These are phyloP conservation scores for Mucor irregularis DNA, from an alignment of 371 early-diverging fungal genomes.

Conservation along the genomic window DNA sequence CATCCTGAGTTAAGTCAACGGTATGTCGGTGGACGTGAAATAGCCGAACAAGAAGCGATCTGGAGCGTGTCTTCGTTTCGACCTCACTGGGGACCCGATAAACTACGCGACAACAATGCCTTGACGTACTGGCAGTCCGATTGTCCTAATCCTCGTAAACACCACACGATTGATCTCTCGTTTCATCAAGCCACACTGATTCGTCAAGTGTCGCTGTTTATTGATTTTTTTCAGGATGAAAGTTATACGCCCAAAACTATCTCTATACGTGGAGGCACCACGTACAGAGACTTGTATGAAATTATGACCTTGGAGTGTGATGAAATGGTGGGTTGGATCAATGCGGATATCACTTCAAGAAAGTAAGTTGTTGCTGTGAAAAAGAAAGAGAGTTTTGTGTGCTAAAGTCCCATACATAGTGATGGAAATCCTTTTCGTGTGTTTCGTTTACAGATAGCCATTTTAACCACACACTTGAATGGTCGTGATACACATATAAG, in stretches of 20 bases:
- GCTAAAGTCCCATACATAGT: not conserved
- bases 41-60: slow-evolving; percentile 51
- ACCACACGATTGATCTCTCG: slow-evolving; percentile 37
- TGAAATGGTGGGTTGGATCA: slow-evolving; percentile 77
- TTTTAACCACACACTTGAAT: slow-evolving; percentile 85
- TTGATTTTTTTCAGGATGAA: slow-evolving; percentile 85
- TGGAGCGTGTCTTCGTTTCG: slow-evolving; percentile 80
- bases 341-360: slow-evolving; percentile 46
- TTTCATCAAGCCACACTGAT: slow-evolving; percentile 41
- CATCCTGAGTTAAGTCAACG: slow-evolving; percentile 35
- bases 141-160: slow-evolving; percentile 43
- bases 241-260: slow-evolving; percentile 88
- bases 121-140: slow-evolving; percentile 88
- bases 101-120: slow-evolving; percentile 67
- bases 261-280: slow-evolving; percentile 73
- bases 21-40: slow-evolving; percentile 51
- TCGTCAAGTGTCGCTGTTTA: slow-evolving; percentile 70
- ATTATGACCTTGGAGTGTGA: slow-evolving; percentile 55
- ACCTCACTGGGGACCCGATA: slow-evolving; percentile 62
- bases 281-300: slow-evolving; percentile 59
- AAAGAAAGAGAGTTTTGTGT: not conserved
- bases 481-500: slow-evolving; percentile 93
- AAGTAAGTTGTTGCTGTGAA: slow-evolving; percentile 1
- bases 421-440: slow-evolving; percentile 57
- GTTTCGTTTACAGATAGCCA: slow-evolving; percentile 71